Evolutionary conservation across 805 yeast genomes (phyloP), one percentile per base, ranked within the genome.

Genomic region (Metschnikowia vanudenii): DNA sequence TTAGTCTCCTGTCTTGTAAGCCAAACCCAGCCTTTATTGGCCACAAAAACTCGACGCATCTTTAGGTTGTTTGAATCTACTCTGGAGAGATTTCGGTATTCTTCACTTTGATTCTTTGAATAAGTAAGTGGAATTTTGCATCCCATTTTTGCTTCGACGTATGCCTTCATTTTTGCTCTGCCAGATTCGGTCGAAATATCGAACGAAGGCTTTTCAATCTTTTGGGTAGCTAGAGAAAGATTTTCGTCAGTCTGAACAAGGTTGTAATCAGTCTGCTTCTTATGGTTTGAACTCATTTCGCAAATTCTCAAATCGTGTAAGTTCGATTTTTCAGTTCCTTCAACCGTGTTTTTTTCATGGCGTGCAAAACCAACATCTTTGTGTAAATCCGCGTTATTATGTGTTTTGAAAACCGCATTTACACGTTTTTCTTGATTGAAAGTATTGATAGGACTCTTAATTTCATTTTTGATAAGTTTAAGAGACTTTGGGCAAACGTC

Each of bases 11-110:
- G 42, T 10, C 24, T 39, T 6, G 48, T 4, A 24, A 45, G 44
- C 48, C 48, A 45, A 18, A 51, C 41, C 55, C 55, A 51, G n/a
- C 55, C 55, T 33, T 49, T 44, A 20, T 40, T 39, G 7, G 53
- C 49, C 16, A 46, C 39, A 24, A 36, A 50, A 7, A 49, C 49
- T 13, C 53, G 42, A 8, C 48, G 28, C 45, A 40, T 41, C 20
- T 22, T 46, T 16, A 14, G 38, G 14, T 34, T 31, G 16, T 26
- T 24, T 7, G 46, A 22, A 22, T 40, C 45, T 24, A 14, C 18
- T 26, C 45, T 35, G 16, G 40, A 36, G 12, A 35, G 32, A 10
- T 24, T 33, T 8, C 39, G 29, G 14, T 38, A 38, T 11, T 18
- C 26, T 8, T 18, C 30, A 17, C 19, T 28, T 24, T 17, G 38